Conservation (phyloP, 2,329 filamentous ascomycete genomes). For the Chrysoporthe deuterocubensis region DNA sequence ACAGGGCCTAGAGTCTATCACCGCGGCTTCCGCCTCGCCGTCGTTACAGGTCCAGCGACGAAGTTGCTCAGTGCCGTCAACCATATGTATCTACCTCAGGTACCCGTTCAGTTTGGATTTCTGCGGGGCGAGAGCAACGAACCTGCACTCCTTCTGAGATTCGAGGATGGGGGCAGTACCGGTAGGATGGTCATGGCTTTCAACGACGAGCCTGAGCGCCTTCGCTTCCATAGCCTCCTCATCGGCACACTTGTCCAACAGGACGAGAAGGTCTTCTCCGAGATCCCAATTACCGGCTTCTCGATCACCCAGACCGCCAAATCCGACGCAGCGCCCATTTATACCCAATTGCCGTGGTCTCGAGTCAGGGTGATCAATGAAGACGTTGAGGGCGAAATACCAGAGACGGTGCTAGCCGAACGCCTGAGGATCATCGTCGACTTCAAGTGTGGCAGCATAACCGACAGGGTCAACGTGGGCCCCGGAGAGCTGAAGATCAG, state of each 20-base stretch:
- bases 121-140: constrained; percentile 71
- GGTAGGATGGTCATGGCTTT: constrained; percentile 81
- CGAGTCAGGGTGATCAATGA: constrained; percentile 74
- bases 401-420: constrained; percentile 75
- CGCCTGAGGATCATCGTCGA: constrained; percentile 75
- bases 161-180: constrained; percentile 66
- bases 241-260: constrained; percentile 71
- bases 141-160: constrained; percentile 72
- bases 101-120: constrained; percentile 78
- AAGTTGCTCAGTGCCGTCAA: constrained; percentile 79
- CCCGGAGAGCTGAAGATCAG: constrained; percentile 74
- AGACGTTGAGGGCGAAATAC: constrained; percentile 62
- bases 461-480: constrained; percentile 81
- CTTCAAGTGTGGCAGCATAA: constrained; percentile 76
- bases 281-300: constrained; percentile 69
- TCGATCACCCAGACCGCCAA: constrained; percentile 60
- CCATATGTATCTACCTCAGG: constrained; percentile 66
- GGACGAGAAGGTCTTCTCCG: constrained; percentile 72
- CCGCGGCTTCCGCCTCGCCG: constrained; percentile 76
- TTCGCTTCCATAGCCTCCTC: constrained; percentile 72
- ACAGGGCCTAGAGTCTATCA: constrained; percentile 75
- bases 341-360: constrained; percentile 65
- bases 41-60: constrained; percentile 76
- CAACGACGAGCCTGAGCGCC: constrained; percentile 70
- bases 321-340: constrained; percentile 52